Evolutionary conservation across 768 basidiomycete genomes (phyloP).

Genomic region (Suillus cothurnatus): DNA sequence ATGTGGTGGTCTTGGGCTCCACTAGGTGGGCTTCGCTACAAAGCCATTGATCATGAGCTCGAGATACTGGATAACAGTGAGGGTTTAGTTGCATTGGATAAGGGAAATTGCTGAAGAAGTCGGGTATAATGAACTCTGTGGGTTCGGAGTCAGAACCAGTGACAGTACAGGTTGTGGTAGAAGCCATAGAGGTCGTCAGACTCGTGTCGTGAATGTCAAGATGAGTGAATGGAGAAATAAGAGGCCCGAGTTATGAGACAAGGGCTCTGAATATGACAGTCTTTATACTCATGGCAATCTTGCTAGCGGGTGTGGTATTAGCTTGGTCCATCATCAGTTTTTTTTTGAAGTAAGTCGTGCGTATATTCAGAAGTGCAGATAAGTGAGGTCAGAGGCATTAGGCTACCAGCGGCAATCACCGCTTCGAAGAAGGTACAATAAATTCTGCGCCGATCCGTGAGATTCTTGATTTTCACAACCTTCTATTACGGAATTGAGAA

Average conservation of each 20-base stretch:
- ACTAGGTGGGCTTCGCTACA: constrained; percentile 4
- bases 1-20: constrained; percentile 37
- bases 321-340: too few relatives aligned
- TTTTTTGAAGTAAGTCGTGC: too few relatives aligned
- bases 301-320: background rate
- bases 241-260: background rate
- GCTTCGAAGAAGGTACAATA: too few relatives aligned
- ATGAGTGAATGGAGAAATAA: background rate
- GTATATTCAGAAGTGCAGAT: too few relatives aligned
- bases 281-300: background rate
- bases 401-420: too few relatives aligned
- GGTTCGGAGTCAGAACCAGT: background rate
- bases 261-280: background rate
- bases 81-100: background rate
- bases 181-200: background rate
- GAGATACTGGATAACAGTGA: background rate
- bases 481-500: too few relatives aligned
- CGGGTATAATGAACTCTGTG: background rate
- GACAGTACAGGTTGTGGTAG: background rate
- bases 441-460: too few relatives aligned
- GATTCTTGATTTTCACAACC: too few relatives aligned
- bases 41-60: background rate
- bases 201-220: background rate
- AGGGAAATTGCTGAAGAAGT: background rate
- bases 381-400: too few relatives aligned